Evolutionary conservation across 2,329 filamentous ascomycete genomes (phyloP), one percentile per base, ranked within the genome.

Genomic region (Penicillium carneum): DNA sequence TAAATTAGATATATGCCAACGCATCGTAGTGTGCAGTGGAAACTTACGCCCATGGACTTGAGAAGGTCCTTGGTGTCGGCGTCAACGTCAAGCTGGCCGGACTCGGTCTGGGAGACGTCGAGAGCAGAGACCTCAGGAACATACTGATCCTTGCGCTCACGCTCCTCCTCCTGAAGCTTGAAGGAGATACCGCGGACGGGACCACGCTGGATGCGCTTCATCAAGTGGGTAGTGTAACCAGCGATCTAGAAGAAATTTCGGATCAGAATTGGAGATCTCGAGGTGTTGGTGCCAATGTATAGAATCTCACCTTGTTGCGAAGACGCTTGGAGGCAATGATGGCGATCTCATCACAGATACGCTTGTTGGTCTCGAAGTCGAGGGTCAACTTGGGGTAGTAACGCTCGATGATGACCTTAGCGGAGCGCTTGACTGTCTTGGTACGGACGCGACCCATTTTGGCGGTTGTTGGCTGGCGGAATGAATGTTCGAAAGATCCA

Each of bases 81-180:
- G 81, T 99, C 95, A 79, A 97, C 91, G 76, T 98, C 94, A 76
- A 99, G 88, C 83, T 93, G 90, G 78, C 95, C 95, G 79, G 85
- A 90, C 86, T 98, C 95, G 81, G 87, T 88, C 87, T 97, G 92
- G 79, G 90, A 89, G 86, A 97, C 96, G 88, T 99, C 95, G 81
- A 99, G 91, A 79, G 95, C 95, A 65, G 96, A 99, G 76, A 99
- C 87, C 86, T 99, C 95, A 79, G 95, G 95, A 72, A 99, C 95
- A 87, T 97, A 99, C 87, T 99, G 95, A 87, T 99, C 95, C 91
- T 99, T 99, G 82, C 95, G 91, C 87, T 99, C 95, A 88, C 95
- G 92, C 90, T 99, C 95, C 87, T 99, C 95, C 87, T 99, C 95
- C 86, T 99, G 95, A 66, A 99, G 92, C 89, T 99, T 99, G 93